Evolutionary conservation across 2,329 filamentous ascomycete genomes (phyloP).

Genomic region (Aspergillus ibericus): DNA sequence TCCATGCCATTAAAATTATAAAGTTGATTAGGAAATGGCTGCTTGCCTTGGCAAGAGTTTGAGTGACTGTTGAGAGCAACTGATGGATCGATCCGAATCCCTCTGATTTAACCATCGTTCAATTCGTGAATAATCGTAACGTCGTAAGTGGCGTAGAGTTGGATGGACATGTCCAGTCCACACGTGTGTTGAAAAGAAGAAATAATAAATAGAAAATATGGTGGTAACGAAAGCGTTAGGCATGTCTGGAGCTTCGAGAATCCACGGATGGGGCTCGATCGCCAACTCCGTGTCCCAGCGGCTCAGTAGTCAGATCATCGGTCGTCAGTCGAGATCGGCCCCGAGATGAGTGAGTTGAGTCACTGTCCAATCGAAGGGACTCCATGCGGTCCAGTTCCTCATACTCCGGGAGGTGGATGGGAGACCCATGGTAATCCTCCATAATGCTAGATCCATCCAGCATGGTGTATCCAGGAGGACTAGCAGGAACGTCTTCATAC

Average conservation of each 20-base stretch:
- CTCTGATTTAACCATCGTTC: constrained; percentile 10
- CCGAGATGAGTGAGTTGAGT: constrained; percentile 33
- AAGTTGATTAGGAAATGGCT: constrained; percentile 1
- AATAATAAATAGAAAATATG: background rate
- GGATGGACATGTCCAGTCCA: background rate
- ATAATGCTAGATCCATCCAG: constrained; percentile 44
- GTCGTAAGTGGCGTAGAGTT: constrained; percentile 7
- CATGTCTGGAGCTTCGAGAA: constrained; percentile 1
- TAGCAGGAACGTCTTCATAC: constrained; percentile 88
- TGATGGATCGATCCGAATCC: background rate
- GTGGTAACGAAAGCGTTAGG: background rate
- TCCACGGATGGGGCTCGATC: constrained; percentile 18
- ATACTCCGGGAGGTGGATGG: constrained; percentile 43
- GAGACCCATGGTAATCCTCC: constrained; percentile 49
- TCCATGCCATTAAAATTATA: background rate
- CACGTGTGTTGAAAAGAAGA: background rate
- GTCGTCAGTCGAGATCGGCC: constrained; percentile 32
- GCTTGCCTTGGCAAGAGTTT: background rate
- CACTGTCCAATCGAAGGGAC: constrained; percentile 34
- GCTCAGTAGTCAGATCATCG: constrained; percentile 31
- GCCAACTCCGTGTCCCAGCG: constrained; percentile 7
- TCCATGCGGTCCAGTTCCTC: constrained; percentile 50
- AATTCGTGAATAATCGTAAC: constrained; percentile 18
- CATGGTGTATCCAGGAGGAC: constrained; percentile 69
- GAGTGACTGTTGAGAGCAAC: constrained; percentile 5